Percentiles rank a stretch among this genome's conserved stretches.
phyloP scores from a whole-genome alignment of 148 eudicot genomes.

The Agrostemma githago region DNA sequence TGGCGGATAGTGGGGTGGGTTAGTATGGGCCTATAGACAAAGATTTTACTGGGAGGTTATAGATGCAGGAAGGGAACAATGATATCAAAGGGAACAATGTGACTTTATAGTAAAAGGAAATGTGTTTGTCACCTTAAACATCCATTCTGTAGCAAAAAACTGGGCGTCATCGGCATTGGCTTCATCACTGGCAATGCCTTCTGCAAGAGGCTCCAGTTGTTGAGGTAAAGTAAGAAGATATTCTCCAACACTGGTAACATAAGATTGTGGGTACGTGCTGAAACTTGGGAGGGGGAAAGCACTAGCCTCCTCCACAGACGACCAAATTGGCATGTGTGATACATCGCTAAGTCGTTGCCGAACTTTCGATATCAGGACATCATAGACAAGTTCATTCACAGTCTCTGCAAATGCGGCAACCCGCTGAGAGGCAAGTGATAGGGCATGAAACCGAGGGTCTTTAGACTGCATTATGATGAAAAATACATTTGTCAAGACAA shows the following conservation, averaged over 20 bases:
- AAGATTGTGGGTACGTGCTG: slow-evolving; percentile 83
- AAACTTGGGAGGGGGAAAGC: slow-evolving; percentile 82
- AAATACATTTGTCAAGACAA: slow-evolving; percentile 3
- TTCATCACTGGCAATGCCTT: slow-evolving; percentile 73
- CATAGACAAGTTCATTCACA: slow-evolving; percentile 91
- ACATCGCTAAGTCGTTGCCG: slow-evolving; percentile 75
- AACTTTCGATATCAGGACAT: slow-evolving; percentile 87
- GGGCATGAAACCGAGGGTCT: slow-evolving; percentile 97
- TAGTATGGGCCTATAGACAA: too few relatives aligned
- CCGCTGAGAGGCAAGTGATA: slow-evolving; percentile 83
- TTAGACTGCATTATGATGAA: slow-evolving; percentile 58
- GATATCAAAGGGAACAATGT: not conserved
- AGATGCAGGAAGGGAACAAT: too few relatives aligned
- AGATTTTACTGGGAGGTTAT: too few relatives aligned
- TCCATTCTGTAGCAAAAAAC: slow-evolving; percentile 75
- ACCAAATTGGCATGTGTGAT: slow-evolving; percentile 80
- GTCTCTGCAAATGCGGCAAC: slow-evolving; percentile 81
- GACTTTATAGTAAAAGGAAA: not conserved
- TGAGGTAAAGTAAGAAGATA: slow-evolving; percentile 97
- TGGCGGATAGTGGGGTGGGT: too few relatives aligned
- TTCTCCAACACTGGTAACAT: slow-evolving; percentile 86
- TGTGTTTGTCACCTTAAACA: slow-evolving; percentile 62
- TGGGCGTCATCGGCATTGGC: slow-evolving; percentile 82
- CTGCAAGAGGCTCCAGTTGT: slow-evolving; percentile 93
- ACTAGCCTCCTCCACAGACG: slow-evolving; percentile 69